phyloP scores from a whole-genome alignment of 495 filamentous ascomycete species.

The Friedmanniomyces simplex region DNA sequence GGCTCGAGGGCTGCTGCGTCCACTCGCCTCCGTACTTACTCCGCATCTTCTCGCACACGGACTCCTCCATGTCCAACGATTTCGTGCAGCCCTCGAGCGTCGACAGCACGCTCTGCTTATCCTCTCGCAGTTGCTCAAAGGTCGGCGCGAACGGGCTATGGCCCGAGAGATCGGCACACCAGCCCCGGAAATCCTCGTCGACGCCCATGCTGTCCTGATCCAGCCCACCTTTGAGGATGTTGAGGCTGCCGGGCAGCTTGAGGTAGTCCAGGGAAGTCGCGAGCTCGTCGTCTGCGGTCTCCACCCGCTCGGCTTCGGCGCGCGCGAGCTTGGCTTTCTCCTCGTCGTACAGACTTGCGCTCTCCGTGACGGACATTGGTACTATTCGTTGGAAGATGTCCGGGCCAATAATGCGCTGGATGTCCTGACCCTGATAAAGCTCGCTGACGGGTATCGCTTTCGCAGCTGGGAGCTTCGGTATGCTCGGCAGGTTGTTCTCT shows the following conservation, averaged over 20 bases:
- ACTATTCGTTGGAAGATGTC: slow-evolving; percentile 97
- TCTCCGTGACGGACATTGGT: slow-evolving; percentile 91
- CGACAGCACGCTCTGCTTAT: slow-evolving; percentile 61
- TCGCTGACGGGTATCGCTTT: slow-evolving; percentile 97
- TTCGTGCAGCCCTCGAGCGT: slow-evolving; percentile 71
- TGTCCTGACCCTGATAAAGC: slow-evolving; percentile 92
- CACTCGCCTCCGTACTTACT: slow-evolving; percentile 93
- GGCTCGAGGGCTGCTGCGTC: slow-evolving; percentile 90
- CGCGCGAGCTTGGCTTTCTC: slow-evolving; percentile 94
- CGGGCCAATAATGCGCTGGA: slow-evolving; percentile 89
- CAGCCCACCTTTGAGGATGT: slow-evolving; percentile 85
- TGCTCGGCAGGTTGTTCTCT: slow-evolving; percentile 65
- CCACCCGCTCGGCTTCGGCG: slow-evolving; percentile 85
- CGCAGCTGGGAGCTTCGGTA: slow-evolving; percentile 90
- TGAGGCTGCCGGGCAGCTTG: slow-evolving; percentile 76
- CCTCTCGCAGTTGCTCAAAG: slow-evolving; percentile 65
- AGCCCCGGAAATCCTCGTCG: slow-evolving; percentile 82
- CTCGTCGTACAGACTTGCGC: slow-evolving; percentile 93
- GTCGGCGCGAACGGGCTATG: slow-evolving; percentile 65
- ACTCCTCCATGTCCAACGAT: slow-evolving; percentile 90
- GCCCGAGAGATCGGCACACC: slow-evolving; percentile 84
- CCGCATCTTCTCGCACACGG: slow-evolving; percentile 97
- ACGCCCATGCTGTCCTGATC: slow-evolving; percentile 73
- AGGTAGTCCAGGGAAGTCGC: slow-evolving; percentile 89
- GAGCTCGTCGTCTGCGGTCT: slow-evolving; percentile 89